Evolutionary conservation across 345 rosid species (phyloP), one percentile per base, ranked within the genome.

Genomic region (Pistacia vera): DNA sequence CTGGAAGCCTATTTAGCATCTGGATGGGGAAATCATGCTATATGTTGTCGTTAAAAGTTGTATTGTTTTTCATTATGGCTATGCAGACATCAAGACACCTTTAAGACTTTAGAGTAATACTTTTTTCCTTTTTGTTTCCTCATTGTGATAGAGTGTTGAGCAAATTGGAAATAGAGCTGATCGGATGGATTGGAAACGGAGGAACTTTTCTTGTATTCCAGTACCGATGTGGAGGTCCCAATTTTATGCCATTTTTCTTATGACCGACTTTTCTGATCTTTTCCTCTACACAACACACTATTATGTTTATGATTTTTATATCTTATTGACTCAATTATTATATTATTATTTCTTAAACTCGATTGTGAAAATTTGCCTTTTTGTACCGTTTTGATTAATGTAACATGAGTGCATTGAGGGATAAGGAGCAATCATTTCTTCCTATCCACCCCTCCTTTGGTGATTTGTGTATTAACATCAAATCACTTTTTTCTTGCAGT

Each of bases 121-220:
- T 33, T 64, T 11, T 52, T 54, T 74, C 17, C 20, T 13, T 25
- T 61, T 70, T 52, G 71, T 38, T 75, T 73, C 36, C 51, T 69
- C 49, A 41, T 44, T 80, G 46, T 76, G 25, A 78, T 86, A 95
- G 98, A 95, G 98, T 74, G 91, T 91, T 22, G 97, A 93, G 80
- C 98, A 95, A 86, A 91, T 95, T 79, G 90, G 92, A 68, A 85
- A 88, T 83, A 91, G 98, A 77, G 98, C 97, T 77, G 94, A 87
- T 79, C 92, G 98, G 17, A 56, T 95, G 87, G 79, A 91, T 95
- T 83, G 83, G 63, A 74, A 74, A 75, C 92, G 16, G 88, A 90
- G 52, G 89, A 90, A 67, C 88, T 95, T 79, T 93, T 81, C 86
- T 25, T 95, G 54, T 91, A 25, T 81, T 90, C 97, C 5, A 89